Percentiles rank a stretch among this genome's conserved stretches.
phyloP scores from a whole-genome alignment of 164 flowering plant genomes.

The Paratinospora sagittata region DNA sequence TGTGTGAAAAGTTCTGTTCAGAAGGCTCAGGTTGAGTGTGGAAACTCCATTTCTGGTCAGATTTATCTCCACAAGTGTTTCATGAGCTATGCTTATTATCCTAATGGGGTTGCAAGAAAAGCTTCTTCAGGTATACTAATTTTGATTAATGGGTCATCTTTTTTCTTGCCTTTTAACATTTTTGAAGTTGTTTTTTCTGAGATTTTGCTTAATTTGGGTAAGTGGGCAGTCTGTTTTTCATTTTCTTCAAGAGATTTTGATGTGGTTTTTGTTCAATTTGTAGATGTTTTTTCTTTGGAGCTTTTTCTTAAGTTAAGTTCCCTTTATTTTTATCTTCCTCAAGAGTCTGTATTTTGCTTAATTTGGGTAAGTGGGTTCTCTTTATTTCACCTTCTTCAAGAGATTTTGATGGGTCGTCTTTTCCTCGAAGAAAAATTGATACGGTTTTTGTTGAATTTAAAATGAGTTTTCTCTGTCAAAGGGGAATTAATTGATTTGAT shows the following conservation, averaged over 20 bases:
- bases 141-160: background rate
- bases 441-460: background rate
- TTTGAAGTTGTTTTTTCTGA: background rate
- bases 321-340: too few species aligned
- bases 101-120: slow-evolving; percentile 59
- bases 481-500: too few species aligned
- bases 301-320: background rate
- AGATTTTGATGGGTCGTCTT: too few species aligned
- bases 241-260: background rate
- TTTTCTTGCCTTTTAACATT: background rate
- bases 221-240: background rate
- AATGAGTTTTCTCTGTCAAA: too few species aligned
- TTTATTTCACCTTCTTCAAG: background rate
- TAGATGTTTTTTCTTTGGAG: background rate
- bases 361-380: background rate
- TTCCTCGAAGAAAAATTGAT: too few species aligned
- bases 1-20: slow-evolving; percentile 75
- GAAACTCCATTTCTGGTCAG: slow-evolving; percentile 59
- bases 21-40: slow-evolving; percentile 80
- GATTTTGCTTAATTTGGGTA: background rate
- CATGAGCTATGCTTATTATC: slow-evolving; percentile 59
- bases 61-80: slow-evolving; percentile 70
- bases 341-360: background rate
- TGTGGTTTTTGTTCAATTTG: background rate
- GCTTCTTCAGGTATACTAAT: slow-evolving; percentile 42